These are phyloP conservation scores for Maudiozyma turicensis DNA, from an alignment of 805 yeast species.

Conservation along the genomic window DNA sequence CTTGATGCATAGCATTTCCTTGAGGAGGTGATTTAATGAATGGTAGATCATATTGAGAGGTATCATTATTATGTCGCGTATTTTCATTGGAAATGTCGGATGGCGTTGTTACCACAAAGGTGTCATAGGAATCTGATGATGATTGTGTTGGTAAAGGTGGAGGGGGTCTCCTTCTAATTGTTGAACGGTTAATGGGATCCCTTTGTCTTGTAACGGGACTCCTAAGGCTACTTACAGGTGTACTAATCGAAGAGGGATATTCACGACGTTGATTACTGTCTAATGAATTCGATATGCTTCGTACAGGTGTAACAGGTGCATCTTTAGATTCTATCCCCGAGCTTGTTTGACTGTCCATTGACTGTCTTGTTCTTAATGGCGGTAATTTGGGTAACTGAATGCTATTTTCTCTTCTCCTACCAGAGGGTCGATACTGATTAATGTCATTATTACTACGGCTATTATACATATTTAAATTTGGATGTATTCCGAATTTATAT, in stretches of 20 bases:
- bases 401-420: not conserved
- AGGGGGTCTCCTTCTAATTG: constrained; percentile 15
- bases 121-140: constrained; percentile 1
- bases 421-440: not conserved
- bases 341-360: constrained; percentile 9
- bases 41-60: not conserved
- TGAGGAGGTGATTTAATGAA: not conserved
- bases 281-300: not conserved
- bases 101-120: not conserved
- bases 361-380: constrained; percentile 20
- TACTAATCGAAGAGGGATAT: not conserved
- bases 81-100: not conserved
- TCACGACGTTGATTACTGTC: not conserved
- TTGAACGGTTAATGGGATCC: not conserved
- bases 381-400: constrained; percentile 21
- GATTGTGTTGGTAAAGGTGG: constrained; percentile 15
- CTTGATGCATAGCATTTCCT: not conserved
- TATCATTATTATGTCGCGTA: not conserved
- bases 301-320: not conserved
- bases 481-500: not conserved
- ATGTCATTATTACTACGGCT: not conserved
- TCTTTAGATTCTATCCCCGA: not conserved
- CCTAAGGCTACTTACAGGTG: not conserved
- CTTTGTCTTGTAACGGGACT: not conserved
- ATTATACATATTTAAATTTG: not conserved